phyloP scores from a whole-genome alignment of 2,329 filamentous ascomycete genomes.

The Trichoderma sp. region DNA sequence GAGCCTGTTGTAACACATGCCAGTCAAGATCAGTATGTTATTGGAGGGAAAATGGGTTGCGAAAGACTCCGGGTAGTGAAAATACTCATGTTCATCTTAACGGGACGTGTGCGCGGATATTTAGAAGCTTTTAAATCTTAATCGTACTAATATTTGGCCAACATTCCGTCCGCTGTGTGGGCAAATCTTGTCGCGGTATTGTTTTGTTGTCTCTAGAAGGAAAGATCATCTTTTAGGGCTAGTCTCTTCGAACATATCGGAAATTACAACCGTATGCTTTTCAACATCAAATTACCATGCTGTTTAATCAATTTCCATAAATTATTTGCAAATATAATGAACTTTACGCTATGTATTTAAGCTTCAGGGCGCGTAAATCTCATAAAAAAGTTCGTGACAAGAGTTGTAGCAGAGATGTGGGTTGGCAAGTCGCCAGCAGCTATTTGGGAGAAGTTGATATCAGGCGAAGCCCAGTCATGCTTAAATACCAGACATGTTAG shows the following conservation, averaged over 20 bases:
- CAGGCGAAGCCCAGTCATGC: conserved; percentile 49
- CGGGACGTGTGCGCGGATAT: rapidly evolving
- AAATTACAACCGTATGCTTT: neutral
- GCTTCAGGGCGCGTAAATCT: conserved; percentile 29
- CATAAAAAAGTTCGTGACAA: conserved; percentile 49
- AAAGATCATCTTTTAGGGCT: neutral
- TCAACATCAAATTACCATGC: neutral
- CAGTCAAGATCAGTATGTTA: neutral
- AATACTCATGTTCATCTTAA: neutral
- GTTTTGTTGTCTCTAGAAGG: neutral
- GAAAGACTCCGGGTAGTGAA: neutral
- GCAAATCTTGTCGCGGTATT: neutral
- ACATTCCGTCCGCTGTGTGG: neutral
- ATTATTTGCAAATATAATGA: neutral
- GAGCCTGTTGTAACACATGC: neutral
- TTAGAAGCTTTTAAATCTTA: neutral
- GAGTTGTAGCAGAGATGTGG: conserved; percentile 45
- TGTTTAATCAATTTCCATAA: neutral
- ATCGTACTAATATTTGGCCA: neutral
- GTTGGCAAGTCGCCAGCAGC: conserved; percentile 42
- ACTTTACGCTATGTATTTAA: neutral
- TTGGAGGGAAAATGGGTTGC: neutral
- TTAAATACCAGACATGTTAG: conserved; percentile 23
- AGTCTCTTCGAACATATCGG: neutral
- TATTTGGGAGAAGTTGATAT: conserved; percentile 46